Base-by-base conservation (phyloP, 2,329 filamentous ascomycete species). In the Penicillium sclerotigenum region DNA sequence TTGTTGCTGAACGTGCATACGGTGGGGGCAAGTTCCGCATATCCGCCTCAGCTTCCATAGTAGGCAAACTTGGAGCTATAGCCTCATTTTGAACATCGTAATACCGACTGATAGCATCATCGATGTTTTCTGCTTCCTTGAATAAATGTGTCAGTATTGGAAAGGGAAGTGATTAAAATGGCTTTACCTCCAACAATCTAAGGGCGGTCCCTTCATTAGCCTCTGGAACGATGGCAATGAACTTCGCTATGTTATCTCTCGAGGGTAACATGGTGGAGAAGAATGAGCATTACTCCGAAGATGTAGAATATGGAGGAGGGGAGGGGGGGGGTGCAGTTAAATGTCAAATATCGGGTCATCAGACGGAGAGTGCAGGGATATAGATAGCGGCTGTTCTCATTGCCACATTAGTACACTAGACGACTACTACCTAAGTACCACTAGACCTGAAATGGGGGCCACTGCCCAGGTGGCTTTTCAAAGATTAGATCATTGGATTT, bases 51-150 rank as follows among this genome's bases (percentile, higher is more conserved):
- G n/a, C 26, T 29, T 31, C 41, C 26, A 20, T 31, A 45, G 11
- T 20, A 29, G 26, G 26, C 24, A 14, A 43, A 28, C 11, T 43
- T 43, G 41, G 41, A 20, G 10, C n/a, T 20, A 11, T 29, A 20
- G 26, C 3, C 11, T 31, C 41, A 31, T 46, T 14, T 8, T 29
- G 51, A 33, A 38, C 42, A 6, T 58, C 50, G 28, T 58, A 59
- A 36, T 58, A 59, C 42, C 48, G 54, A 52, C 57, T 36, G 7
- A 59, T 52, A 41, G 57, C 57, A 18, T 59, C 54, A 14, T 58
- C 54, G 5, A 58, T 24, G 18, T 5, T 54, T 28, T 24, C 47
- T 10, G 51, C 37, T 10, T 20, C n/a, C 57, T 59, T 26, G 24
- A n/a, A 10, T 28, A 7, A 10, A 38, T 8, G 10, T 29, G 11